These are phyloP conservation scores for Beauveria bassiana DNA, from an alignment of 2,329 filamentous ascomycete species.

Conservation along the genomic window DNA sequence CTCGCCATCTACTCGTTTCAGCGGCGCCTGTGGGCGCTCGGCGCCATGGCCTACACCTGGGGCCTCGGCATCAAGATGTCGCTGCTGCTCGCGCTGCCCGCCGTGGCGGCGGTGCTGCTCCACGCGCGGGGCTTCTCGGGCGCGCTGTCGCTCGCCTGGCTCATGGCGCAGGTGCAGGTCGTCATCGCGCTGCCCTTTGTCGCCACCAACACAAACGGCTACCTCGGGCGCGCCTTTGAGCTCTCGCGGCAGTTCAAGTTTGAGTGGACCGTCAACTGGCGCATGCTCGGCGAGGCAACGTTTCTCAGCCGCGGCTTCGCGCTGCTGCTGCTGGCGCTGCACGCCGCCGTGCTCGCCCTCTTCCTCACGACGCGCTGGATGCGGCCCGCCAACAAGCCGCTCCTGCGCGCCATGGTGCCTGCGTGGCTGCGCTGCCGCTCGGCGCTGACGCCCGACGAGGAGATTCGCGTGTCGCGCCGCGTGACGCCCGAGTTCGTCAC, in stretches of 20 bases:
- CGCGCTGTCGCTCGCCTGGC: constrained; percentile 58
- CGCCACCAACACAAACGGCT: constrained; percentile 56
- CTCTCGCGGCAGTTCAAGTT: constrained; percentile 86
- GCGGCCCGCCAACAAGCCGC: constrained; percentile 52
- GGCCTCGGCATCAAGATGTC: constrained; percentile 96
- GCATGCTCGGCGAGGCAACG: constrained; percentile 75
- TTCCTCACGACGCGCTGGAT: constrained; percentile 68
- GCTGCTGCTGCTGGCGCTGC: constrained; percentile 54
- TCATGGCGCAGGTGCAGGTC: constrained; percentile 75
- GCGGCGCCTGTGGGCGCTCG: constrained; percentile 63
- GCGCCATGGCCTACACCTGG: constrained; percentile 63
- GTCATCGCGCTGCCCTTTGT: constrained; percentile 61
- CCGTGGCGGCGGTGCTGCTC: constrained; percentile 68
- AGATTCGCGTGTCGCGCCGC: constrained; percentile 46
- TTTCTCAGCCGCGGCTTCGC: constrained; percentile 70
- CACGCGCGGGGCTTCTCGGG: constrained; percentile 60
- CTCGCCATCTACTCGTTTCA: constrained; percentile 73
- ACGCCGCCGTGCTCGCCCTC: constrained; percentile 55
- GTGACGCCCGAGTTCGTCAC: constrained; percentile 67
- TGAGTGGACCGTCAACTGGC: constrained; percentile 99
- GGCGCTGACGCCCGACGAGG: constrained; percentile 43
- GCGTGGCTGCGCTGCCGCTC: constrained; percentile 34
- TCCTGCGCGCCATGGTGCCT: constrained; percentile 42
- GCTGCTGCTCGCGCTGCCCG: constrained; percentile 72
- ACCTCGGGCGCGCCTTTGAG: constrained; percentile 80